Conservation (phyloP, 2,329 filamentous ascomycete species). For the Fusarium sp. region DNA sequence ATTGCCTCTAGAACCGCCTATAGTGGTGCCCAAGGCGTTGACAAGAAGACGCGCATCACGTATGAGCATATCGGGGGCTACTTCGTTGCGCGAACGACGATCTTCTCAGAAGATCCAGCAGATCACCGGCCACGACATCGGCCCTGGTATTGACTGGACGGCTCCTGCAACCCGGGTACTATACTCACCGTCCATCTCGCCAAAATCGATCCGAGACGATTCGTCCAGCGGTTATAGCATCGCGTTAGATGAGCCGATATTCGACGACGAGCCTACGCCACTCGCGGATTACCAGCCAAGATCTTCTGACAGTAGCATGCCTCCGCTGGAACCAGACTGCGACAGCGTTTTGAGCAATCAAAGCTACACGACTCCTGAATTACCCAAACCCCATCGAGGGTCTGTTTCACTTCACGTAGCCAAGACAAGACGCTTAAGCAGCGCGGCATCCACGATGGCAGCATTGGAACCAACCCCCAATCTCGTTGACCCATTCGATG, state of each 20-base stretch:
- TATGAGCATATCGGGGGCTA: slow-evolving; percentile 38
- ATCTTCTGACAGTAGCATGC: slow-evolving; percentile 40
- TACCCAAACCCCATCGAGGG: slow-evolving; percentile 26
- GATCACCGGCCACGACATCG: slow-evolving; percentile 58
- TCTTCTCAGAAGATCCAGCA: slow-evolving; percentile 58
- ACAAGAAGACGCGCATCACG: slow-evolving; percentile 37
- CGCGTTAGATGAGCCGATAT: slow-evolving; percentile 41
- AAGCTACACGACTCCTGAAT: slow-evolving; percentile 41
- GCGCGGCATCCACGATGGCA: slow-evolving; percentile 12
- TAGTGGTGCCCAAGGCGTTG: slow-evolving; percentile 23
- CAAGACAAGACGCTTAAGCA: slow-evolving; percentile 36
- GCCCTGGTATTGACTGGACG: slow-evolving; percentile 43
- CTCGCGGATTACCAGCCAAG: slow-evolving; percentile 33
- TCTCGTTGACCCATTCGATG: slow-evolving; percentile 29
- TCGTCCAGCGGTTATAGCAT: slow-evolving; percentile 44
- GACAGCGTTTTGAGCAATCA: slow-evolving; percentile 45
- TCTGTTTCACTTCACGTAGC: slow-evolving; percentile 34
- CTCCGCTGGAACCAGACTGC: slow-evolving; percentile 46
- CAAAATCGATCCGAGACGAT: slow-evolving; percentile 40
- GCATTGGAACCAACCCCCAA: slow-evolving; percentile 22
- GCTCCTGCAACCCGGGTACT: slow-evolving; percentile 12
- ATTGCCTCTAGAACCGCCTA: slow-evolving; percentile 33
- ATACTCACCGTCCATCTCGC: slow-evolving; percentile 41
- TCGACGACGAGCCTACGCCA: slow-evolving; percentile 40
- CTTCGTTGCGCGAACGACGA: slow-evolving; percentile 41